Base-by-base conservation (phyloP, 2,329 filamentous ascomycete species). In the Pestalotiopsis fici region DNA sequence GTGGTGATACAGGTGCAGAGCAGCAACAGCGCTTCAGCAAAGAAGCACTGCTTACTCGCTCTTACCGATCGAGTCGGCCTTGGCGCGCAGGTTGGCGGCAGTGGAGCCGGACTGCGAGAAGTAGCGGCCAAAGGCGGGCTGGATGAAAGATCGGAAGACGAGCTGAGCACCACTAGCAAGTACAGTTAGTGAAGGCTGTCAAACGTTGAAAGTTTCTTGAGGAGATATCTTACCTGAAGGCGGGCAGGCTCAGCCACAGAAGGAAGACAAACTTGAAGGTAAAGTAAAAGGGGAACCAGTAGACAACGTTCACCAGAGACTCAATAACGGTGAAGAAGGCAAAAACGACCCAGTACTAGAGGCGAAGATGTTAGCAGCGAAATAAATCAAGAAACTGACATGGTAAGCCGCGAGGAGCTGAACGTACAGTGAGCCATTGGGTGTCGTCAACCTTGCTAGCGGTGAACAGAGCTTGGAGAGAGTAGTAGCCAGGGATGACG, bases 281-380 rank as follows among this genome's bases (percentile, higher is more conserved):
- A 85, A 93, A 99, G 92, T 99, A 99, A 87, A 99, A 99, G 79
- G 96, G 92, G 86, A 97, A 94, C 93, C 93, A 97, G 88, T 96
- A 96, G 71, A 95, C 92, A 71, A 94, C 92, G 83, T 88, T 94
- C 77, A 97, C 83, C 69, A 92, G 87, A 81, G 92, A 94, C 87
- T 97, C 93, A 74, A 94, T 78, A 62, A 96, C 92, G 70, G 91
- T 94, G 82, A 96, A 89, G 83, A 93, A 91, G 66, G 93, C 85
- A 78, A 93, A 96, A 70, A 93, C 91, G 68, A 97, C 92, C 93
- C 93, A 97, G 86, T 97, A 97, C 91, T 93, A 73, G 54, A 31
- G 23, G 50, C 55, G 68, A 61, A 70, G 65, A 75, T 85, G 77
- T 85, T 56, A n/a, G 23, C 13, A 55, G 11, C 23, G 31, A 23